Base-by-base conservation (phyloP, 176 grass and related monocot species). In the Lolium rigidum region DNA sequence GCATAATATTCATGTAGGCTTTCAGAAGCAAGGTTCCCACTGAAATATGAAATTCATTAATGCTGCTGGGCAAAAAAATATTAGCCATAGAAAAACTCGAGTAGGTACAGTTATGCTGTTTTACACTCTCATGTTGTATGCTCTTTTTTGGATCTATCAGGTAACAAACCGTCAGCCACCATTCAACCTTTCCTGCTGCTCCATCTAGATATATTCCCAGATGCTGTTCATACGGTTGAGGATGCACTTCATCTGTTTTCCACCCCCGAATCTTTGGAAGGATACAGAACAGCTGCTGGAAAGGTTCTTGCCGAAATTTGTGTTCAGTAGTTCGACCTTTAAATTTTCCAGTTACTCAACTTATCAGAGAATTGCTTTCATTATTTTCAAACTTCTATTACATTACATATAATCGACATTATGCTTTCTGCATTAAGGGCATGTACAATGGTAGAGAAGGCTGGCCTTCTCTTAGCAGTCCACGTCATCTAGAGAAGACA, bases 141-240 rank as follows among this genome's bases (percentile, higher is more conserved):
- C 37, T 70, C 60, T 76, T 83, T 83, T 17, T 86, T 31, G 44
- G 52, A 69, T 87, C 7, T 76, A 62, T 49, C 88, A 99, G 97
- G 94, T 43, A 96, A 93, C 78, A 99, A 94, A 78, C 80, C 87
- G 4, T 99, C 97, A 4, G 97, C 92, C 55, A 96, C 94, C 14
- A 80, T 96, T 86, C 87, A 99, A 52, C 97, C 97, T 77, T 99
- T 89, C 88, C 87, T 96, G 46, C 89, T 99, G 55, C 90, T 99
- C 55, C 97, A 99, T 87, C 97, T 99, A 78, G 97, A 99, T 77
- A 99, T 99, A 86, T 93, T 96, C 49, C 90, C 94, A 48, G 94
- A 96, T 51, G 51, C 77, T 56, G 86, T 99, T 88, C 88, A 91
- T 22, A 93, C 88, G 10, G 91, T 99, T 38, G 89, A 91, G 12